Evolutionary conservation across 192 early-diverging fungal genomes (phyloP).

Genomic region (Gryganskiella cystojenkinii): DNA sequence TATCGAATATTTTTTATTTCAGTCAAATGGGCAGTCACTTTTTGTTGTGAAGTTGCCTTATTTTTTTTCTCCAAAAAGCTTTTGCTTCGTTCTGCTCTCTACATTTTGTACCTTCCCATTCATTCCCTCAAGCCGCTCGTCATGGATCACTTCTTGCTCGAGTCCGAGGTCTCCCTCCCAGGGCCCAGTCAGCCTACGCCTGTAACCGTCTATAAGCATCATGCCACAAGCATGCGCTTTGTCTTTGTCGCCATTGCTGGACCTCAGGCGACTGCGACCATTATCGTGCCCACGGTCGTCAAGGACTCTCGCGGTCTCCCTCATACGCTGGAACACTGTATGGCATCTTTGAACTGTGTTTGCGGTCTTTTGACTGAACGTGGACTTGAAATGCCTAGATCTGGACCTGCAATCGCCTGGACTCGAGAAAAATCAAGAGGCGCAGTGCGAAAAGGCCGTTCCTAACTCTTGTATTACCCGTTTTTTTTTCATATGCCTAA

Average conservation of each 20-base stretch:
- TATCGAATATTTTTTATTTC: too few species aligned
- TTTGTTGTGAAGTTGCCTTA: too few species aligned
- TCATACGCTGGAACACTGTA: constrained; percentile 83
- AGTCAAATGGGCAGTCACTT: constrained; percentile 4
- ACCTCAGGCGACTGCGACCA: constrained; percentile 72
- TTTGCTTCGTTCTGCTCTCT: background rate
- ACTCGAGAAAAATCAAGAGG: too few species aligned
- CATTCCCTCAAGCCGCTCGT: background rate
- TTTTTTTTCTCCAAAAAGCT: constrained; percentile 6
- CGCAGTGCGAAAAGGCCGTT: too few species aligned
- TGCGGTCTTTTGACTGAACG: too few species aligned
- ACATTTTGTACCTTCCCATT: background rate
- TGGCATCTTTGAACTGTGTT: background rate
- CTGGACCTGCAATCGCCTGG: too few species aligned
- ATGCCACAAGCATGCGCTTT: constrained; percentile 61
- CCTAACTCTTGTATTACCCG: too few species aligned
- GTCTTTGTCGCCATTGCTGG: constrained; percentile 72
- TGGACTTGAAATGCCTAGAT: too few species aligned
- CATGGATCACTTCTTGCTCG: constrained; percentile 47
- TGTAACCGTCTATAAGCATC: constrained; percentile 61
- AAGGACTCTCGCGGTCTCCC: constrained; percentile 78
- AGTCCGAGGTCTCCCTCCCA: constrained; percentile 45
- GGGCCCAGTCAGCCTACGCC: constrained; percentile 49
- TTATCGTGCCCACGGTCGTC: constrained; percentile 80
- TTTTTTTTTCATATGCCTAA: background rate